Percentiles rank a stretch among this genome's conserved stretches.
These are phyloP conservation scores for Yamadazyma dushanensis DNA, from an alignment of 1,139 yeast genomes.

Conservation along the genomic window DNA sequence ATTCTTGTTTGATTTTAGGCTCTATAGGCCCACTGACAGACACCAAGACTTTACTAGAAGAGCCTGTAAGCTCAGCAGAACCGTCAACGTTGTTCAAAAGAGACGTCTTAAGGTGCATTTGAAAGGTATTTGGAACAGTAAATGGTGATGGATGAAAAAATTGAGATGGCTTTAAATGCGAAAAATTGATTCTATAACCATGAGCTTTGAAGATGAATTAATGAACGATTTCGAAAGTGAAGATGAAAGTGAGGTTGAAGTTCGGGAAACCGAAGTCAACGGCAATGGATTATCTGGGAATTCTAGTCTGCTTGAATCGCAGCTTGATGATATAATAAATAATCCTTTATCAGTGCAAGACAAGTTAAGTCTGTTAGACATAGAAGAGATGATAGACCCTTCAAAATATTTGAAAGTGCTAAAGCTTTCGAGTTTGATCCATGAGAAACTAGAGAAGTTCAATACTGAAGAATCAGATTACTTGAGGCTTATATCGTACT, in stretches of 20 bases:
- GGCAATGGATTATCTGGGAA: background rate
- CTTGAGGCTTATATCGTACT: constrained; percentile 31
- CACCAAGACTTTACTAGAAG: constrained; percentile 59
- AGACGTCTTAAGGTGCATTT: constrained; percentile 23
- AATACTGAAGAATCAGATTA: constrained; percentile 31
- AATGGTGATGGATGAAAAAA: constrained; percentile 2
- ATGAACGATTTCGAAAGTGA: constrained; percentile 34
- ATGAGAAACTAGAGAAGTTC: constrained; percentile 23
- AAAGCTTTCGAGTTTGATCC: constrained; percentile 28
- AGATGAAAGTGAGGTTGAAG: constrained; percentile 5
- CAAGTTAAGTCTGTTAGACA: constrained; percentile 17
- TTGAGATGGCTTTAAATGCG: constrained; percentile 4
- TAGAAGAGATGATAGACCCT: constrained; percentile 20
- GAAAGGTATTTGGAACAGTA: background rate
- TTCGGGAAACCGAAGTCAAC: background rate
- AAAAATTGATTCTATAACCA: too few relatives aligned
- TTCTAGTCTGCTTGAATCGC: background rate
- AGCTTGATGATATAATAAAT: constrained; percentile 12
- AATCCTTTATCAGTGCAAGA: constrained; percentile 12
- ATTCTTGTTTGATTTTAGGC: constrained; percentile 78
- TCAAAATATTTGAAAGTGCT: constrained; percentile 23
- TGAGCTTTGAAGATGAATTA: constrained; percentile 35
- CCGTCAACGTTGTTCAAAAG: constrained; percentile 71
- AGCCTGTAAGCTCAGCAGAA: constrained; percentile 59
- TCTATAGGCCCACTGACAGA: constrained; percentile 93